Base-by-base conservation (phyloP, 2,329 filamentous ascomycete species). In the Fusarium hainanense region DNA sequence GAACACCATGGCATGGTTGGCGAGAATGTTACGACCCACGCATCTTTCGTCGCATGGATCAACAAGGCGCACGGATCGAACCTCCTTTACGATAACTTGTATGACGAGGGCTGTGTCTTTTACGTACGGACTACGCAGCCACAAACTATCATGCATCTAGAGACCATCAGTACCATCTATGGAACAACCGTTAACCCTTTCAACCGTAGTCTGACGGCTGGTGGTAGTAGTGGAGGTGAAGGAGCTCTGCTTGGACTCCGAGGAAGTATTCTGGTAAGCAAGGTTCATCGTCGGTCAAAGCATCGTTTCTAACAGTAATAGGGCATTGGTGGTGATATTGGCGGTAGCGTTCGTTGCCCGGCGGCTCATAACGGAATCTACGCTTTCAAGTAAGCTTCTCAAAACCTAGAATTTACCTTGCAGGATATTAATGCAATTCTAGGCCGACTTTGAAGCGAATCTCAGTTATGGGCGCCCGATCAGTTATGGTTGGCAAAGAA, bases 81-180 rank as follows among this genome's bases (percentile, higher is more conserved):
- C 12, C 41, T 77, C 11, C 72, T 79, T 0, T 79, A 78, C 13
- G 68, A 71, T n/a, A 72, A 68, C 5, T 58, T 79, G 3, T 78
- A 70, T 28, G 71, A 71, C 0, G 69, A 79, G 41, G 77, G 77
- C 0, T 78, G 77, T 28, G 74, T 77, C 3, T 77, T 79, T 57
- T 79, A 90, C 72, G 86, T 87, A 62, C 92, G 92, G 76, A 92
- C 91, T 1, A 92, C 91, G 58, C 84, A 92, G 8, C 90, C 90
- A 1, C 87, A 89, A 70, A 85, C 82, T 0, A 79, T 89, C 49
- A 83, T 83, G 76, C 82, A 83, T 18, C 75, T 89, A 40, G 90
- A 92, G 73, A 87, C 84, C 5, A 83, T 85, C 42, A 91, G 89
- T 71, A 90, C 92, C 69, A 77, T 91, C 21, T 89, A 86, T 59